Base-by-base conservation (phyloP, 2,329 filamentous ascomycete species). In the Lachnellula hyalina region DNA sequence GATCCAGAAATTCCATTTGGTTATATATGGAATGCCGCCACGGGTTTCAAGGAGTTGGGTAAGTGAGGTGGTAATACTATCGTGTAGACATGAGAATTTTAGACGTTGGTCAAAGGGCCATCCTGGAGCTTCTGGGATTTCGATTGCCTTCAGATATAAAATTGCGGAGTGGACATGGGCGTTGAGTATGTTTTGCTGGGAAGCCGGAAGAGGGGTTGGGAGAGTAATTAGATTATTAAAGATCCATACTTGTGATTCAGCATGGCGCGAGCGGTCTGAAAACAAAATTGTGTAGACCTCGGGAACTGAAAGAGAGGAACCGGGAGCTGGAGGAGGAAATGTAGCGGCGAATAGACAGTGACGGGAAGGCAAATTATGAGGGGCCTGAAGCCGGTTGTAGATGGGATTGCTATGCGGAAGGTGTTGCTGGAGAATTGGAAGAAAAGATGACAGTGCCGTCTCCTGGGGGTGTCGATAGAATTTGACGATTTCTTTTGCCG, bases 291-390 rank as follows among this genome's bases (percentile, higher is more conserved):
- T 68, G 23, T 61, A 65, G 5, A 54, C 14, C 25, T 57, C 55
- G 19, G 62, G 57, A 8, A 55, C 38, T 5, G 21, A n/a, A 17
- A 47, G 23, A 12, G 44, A n/a, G 21, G 44, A 32, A 15, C 23
- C 44, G 2, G 45, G 15, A 4, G 40, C 4, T 51, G 47, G 42
- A 21, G 58, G 59, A n/a, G 60, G 54, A 32, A 67, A 66, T 0
- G 63, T 67, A 25, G 66, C 62, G 11, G 65, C 66, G 41, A 67
- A 68, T 40, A 66, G 52, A 47, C 66, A 68, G 25, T 65, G 64
- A 28, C 61, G 54, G 7, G 54, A 55, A 3, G 61, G 64, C 9
- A 55, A 38, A 35, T 68, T 68, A 9, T 65, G 65, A 3, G 66
- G 66, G 47, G 64, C 62, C 54, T 56, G 61, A 32, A 68, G 48